Percentiles rank a stretch among this genome's conserved stretches.
Evolutionary conservation across 192 early-diverging fungal species (phyloP).

Genomic region (Spinellus fusiger): DNA sequence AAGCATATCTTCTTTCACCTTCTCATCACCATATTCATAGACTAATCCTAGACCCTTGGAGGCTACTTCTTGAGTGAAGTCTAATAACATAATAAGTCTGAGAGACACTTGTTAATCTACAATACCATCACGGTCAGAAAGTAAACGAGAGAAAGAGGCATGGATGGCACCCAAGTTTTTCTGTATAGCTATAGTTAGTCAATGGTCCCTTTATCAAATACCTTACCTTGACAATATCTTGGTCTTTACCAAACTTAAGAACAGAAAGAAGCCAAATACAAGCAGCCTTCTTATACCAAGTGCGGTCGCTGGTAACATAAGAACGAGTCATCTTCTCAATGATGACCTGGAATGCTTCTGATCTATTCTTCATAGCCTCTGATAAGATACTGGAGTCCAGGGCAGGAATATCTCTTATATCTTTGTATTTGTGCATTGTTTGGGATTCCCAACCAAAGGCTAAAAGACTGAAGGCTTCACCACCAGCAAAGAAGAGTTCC

Average conservation of each 20-base stretch:
- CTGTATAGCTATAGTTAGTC: neutral
- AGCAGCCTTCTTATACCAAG: constrained; percentile 56
- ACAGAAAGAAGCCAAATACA: constrained; percentile 78
- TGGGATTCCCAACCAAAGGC: constrained; percentile 62
- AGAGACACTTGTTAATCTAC: neutral
- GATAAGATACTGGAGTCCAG: constrained; percentile 5
- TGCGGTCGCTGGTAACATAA: constrained; percentile 44
- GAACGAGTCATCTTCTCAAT: constrained; percentile 51
- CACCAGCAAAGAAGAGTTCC: constrained; percentile 81
- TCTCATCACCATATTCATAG: constrained; percentile 73
- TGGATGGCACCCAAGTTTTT: constrained; percentile 64
- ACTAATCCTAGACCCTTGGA: constrained; percentile 82
- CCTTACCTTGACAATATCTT: constrained; percentile 41
- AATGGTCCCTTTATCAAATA: neutral
- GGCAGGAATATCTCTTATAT: constrained; percentile 49
- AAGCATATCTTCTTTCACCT: constrained; percentile 62
- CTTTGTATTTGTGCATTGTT: constrained; percentile 62
- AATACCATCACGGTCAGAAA: constrained; percentile 77
- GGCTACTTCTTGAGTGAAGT: constrained; percentile 81
- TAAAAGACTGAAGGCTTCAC: constrained; percentile 67
- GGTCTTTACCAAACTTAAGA: constrained; percentile 62
- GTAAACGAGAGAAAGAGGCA: constrained; percentile 62
- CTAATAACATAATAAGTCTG: constrained; percentile 19
- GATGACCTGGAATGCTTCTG: constrained; percentile 14
- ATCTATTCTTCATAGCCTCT: constrained; percentile 27